Conservation (phyloP, 352 stramenopile species). For the Saprolegnia diclina region DNA sequence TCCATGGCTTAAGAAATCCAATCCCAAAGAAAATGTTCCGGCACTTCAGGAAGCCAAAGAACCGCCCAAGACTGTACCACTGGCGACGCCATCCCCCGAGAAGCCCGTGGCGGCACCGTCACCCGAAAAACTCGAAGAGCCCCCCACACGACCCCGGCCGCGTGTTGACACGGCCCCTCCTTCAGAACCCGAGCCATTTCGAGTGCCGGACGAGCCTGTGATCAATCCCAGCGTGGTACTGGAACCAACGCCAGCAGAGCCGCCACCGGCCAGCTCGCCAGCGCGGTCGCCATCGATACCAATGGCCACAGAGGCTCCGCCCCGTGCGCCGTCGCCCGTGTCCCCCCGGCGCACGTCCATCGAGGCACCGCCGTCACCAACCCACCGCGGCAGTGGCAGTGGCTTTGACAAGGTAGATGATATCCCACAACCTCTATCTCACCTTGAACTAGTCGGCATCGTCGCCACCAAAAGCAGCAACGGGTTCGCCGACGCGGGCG, state of each 20-base stretch:
- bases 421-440: neutral
- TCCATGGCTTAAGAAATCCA: constrained; percentile 22
- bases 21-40: neutral
- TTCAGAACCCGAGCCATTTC: too few relatives aligned
- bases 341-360: neutral
- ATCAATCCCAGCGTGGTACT: neutral
- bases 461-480: neutral
- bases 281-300: neutral
- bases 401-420: neutral
- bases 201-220: too few relatives aligned
- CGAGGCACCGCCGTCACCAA: constrained; percentile 6
- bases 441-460: neutral
- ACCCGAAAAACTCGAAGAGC: neutral
- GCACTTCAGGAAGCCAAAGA: neutral
- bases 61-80: neutral
- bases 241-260: neutral
- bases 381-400: neutral
- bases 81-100: neutral
- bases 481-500: neutral
- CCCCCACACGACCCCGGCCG: too few relatives aligned
- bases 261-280: neutral
- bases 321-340: neutral
- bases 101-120: neutral
- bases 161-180: neutral
- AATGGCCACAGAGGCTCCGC: neutral